phyloP scores from a whole-genome alignment of 106 monocot genomes.

The Acorus gramineus region DNA sequence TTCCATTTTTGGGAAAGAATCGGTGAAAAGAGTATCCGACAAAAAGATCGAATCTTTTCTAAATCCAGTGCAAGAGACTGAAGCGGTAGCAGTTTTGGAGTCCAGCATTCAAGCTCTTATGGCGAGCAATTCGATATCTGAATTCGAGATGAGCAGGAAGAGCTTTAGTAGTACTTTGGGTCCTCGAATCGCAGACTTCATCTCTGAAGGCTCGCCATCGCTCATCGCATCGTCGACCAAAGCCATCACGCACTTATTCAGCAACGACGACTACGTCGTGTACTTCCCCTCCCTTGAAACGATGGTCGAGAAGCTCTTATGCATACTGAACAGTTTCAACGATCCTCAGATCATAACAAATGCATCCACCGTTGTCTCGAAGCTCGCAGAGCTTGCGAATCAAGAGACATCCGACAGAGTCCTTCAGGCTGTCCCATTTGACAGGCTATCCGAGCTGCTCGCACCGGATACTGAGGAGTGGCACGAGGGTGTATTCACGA shows the following conservation, averaged over 20 bases:
- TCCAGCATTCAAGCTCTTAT: constrained; percentile 31
- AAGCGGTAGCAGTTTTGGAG: constrained; percentile 14
- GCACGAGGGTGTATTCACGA: constrained; percentile 30
- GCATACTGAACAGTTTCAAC: constrained; percentile 10
- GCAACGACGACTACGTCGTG: constrained; percentile 19
- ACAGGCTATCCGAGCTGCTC: constrained; percentile 23
- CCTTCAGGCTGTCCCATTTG: constrained; percentile 24
- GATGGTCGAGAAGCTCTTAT: constrained; percentile 19
- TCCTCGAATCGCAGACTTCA: constrained; percentile 17
- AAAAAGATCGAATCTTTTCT: constrained; percentile 28
- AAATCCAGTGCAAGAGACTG: constrained; percentile 8
- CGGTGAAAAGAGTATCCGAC: constrained; percentile 14
- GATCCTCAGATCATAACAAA: constrained; percentile 11
- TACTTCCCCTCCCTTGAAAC: constrained; percentile 20
- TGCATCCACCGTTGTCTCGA: constrained; percentile 19
- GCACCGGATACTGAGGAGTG: constrained; percentile 21
- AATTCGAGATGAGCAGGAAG: constrained; percentile 37
- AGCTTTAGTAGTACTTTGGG: constrained; percentile 28
- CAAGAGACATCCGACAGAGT: constrained; percentile 16
- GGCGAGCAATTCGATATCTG: constrained; percentile 57
- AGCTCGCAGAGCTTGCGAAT: constrained; percentile 27
- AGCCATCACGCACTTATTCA: constrained; percentile 25
- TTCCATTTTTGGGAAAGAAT: constrained; percentile 36
- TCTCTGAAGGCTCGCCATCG: constrained; percentile 13
- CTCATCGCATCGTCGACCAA: constrained; percentile 20